Conservation (phyloP, 2,329 filamentous ascomycete genomes). For the Colletotrichum viniferum region DNA sequence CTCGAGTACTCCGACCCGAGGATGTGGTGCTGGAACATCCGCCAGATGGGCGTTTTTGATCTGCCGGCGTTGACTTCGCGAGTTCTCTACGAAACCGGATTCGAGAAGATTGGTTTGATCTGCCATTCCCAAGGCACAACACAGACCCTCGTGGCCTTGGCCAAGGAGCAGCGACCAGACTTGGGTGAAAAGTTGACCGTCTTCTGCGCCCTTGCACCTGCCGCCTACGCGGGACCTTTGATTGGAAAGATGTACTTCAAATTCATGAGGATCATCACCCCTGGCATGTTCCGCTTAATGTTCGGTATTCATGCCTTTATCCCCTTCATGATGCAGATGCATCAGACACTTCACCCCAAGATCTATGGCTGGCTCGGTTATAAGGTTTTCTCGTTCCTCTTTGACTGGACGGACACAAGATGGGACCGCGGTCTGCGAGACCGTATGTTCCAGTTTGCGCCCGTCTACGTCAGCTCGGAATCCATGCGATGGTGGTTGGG, state of each 20-base stretch:
- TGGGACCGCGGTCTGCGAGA: constrained; percentile 83
- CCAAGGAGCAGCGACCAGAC: constrained; percentile 87
- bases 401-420: constrained; percentile 82
- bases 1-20: constrained; percentile 78
- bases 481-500: constrained; percentile 97
- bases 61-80: constrained; percentile 80
- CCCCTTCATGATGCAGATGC: constrained; percentile 89
- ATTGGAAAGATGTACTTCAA: constrained; percentile 90
- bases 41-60: constrained; percentile 91
- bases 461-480: constrained; percentile 88
- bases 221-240: constrained; percentile 85
- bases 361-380: constrained; percentile 87
- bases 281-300: constrained; percentile 75
- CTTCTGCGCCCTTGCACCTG: constrained; percentile 89
- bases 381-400: constrained; percentile 86
- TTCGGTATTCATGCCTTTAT: constrained; percentile 96
- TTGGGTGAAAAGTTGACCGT: constrained; percentile 83
- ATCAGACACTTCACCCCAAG: constrained; percentile 64
- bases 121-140: constrained; percentile 93
- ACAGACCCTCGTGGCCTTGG: constrained; percentile 83
- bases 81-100: constrained; percentile 82
- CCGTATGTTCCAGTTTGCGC: constrained; percentile 90
- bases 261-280: constrained; percentile 84
- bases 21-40: constrained; percentile 97
- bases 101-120: constrained; percentile 80